These are phyloP conservation scores for Dendrobium chrysotoxum DNA, from an alignment of 106 monocot species.

Conservation along the genomic window DNA sequence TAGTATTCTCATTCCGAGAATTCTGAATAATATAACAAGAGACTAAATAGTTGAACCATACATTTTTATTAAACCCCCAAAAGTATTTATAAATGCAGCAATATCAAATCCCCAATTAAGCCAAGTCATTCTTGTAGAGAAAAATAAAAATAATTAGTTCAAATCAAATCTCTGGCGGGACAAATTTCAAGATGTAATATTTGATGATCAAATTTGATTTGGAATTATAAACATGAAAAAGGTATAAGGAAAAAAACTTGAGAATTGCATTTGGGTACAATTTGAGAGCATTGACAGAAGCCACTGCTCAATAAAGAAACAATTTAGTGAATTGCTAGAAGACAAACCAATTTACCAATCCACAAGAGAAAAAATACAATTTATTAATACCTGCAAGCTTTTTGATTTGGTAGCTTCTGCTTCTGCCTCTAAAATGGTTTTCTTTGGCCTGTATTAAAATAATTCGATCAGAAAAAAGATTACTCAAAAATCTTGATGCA, in stretches of 20 bases:
- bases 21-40: neutral
- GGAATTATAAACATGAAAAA: neutral
- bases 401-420: conserved; percentile 71
- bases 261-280: neutral
- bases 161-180: neutral
- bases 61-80: neutral
- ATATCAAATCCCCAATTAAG: neutral
- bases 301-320: neutral
- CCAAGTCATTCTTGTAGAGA: neutral
- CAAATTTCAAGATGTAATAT: neutral
- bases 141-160: neutral
- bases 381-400: conserved; percentile 46
- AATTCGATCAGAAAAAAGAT: conserved; percentile 6
- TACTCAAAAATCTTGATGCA: conserved; percentile 6
- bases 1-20: neutral
- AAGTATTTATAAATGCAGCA: neutral
- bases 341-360: neutral
- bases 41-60: neutral
- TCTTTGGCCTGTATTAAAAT: conserved; percentile 65
- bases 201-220: neutral
- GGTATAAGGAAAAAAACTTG: neutral
- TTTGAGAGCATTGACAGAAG: neutral
- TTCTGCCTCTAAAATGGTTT: conserved; percentile 93
- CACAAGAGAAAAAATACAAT: conserved; percentile 2
- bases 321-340: neutral